Conservation (phyloP, 2,329 filamentous ascomycete genomes). For the Didymosphaeria variabile region DNA sequence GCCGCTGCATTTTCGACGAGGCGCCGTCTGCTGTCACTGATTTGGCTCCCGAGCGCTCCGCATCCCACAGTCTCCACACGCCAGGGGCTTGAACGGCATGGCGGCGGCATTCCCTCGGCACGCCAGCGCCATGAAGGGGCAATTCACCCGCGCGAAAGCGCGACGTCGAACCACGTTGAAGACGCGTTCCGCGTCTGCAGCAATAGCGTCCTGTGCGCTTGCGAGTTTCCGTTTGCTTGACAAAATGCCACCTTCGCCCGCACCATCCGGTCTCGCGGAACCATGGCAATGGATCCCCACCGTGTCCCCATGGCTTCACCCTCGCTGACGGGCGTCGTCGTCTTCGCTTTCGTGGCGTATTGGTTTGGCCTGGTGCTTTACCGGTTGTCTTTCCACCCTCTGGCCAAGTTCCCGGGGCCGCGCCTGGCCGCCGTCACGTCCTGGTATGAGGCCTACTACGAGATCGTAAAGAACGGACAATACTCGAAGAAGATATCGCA, state of each 20-base stretch:
- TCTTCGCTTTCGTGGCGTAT: slow-evolving; percentile 26
- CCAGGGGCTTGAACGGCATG: not conserved
- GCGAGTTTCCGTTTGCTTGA: not conserved
- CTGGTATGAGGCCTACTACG: slow-evolving; percentile 49
- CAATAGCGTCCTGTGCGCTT: not conserved
- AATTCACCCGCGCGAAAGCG: slow-evolving; percentile 1
- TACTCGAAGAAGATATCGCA: slow-evolving; percentile 42
- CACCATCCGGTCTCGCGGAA: not conserved
- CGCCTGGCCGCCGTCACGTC: slow-evolving; percentile 40
- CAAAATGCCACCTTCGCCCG: slow-evolving; percentile 11
- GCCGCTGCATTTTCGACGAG: not conserved
- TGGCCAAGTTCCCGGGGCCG: slow-evolving; percentile 57
- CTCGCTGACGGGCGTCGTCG: slow-evolving; percentile 23
- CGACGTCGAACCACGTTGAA: slow-evolving; percentile 6
- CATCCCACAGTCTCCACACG: not conserved
- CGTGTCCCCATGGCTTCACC: slow-evolving; percentile 16
- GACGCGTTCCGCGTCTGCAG: not conserved
- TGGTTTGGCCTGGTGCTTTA: slow-evolving; percentile 42
- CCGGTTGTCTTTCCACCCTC: slow-evolving; percentile 55
- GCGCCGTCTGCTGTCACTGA: not conserved
- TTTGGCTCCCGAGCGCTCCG: slow-evolving; percentile 3
- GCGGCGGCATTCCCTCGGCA: not conserved
- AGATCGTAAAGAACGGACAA: slow-evolving; percentile 42
- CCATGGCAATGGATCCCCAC: slow-evolving; percentile 25
- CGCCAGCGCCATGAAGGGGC: not conserved